phyloP scores from a whole-genome alignment of 2,329 filamentous ascomycete genomes.

The Arthrobotrys iridis region DNA sequence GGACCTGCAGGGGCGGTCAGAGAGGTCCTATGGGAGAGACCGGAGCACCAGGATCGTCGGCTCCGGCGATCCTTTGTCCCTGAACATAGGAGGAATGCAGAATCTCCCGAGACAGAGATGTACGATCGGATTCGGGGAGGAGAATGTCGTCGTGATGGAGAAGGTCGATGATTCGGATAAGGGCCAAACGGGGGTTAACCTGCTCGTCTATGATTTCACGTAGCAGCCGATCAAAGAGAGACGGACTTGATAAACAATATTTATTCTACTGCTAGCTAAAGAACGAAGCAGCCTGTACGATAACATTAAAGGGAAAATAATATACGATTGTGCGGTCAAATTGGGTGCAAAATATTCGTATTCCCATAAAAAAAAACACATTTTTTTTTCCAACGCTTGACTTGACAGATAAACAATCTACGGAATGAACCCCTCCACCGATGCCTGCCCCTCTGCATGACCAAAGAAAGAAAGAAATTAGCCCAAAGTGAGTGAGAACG shows the following conservation, averaged over 20 bases:
- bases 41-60: conserved; percentile 20
- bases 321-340: background rate
- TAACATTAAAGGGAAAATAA: background rate
- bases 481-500: no score
- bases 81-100: conserved; percentile 58
- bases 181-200: conserved; percentile 66
- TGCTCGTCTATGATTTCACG: conserved; percentile 90
- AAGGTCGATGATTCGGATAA: conserved; percentile 72
- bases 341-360: background rate
- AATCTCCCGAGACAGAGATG: conserved; percentile 67
- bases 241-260: no score
- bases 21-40: conserved; percentile 33
- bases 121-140: conserved; percentile 84
- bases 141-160: conserved; percentile 86
- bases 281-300: background rate
- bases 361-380: background rate
- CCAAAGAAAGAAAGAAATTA: no score
- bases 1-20: conserved; percentile 77
- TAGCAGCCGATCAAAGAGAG: conserved; percentile 60
- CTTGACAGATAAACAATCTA: background rate
- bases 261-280: background rate
- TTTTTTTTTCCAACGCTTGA: background rate
- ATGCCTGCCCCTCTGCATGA: background rate
- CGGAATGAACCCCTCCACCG: background rate
- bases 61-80: conserved; percentile 55